Conservation (phyloP, 306 rosid species). For the Quercus mongolica region DNA sequence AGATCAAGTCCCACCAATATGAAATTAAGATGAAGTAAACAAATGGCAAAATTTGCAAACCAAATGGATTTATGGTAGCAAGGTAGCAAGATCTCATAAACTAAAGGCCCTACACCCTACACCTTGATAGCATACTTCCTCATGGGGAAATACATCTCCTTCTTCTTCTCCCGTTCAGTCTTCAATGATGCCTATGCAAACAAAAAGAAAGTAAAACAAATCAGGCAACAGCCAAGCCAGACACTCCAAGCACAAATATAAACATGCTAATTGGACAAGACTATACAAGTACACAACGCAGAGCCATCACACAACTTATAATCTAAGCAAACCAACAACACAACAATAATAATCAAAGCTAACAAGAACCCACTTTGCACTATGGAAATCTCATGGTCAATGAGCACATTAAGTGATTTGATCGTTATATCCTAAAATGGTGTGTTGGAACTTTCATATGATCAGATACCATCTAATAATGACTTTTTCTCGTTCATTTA, state of each 20-base stretch:
- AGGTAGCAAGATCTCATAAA: constrained; percentile 10
- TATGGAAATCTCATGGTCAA: not conserved
- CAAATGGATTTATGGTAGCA: constrained; percentile 10
- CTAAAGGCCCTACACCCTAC: constrained; percentile 16
- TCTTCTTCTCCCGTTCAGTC: constrained; percentile 57
- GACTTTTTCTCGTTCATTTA: not conserved
- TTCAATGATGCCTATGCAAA: constrained; percentile 38
- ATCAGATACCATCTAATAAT: not conserved
- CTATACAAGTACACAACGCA: not conserved
- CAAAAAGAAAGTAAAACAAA: not conserved
- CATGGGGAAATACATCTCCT: constrained; percentile 50
- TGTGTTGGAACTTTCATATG: not conserved
- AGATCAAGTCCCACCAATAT: constrained; percentile 14
- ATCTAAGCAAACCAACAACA: not conserved
- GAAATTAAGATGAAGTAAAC: constrained; percentile 4
- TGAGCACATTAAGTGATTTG: not conserved
- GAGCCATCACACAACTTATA: not conserved
- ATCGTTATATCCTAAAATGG: not conserved
- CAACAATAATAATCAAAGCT: not conserved
- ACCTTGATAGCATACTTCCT: constrained; percentile 64
- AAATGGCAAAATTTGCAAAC: constrained; percentile 25
- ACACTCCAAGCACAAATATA: not conserved
- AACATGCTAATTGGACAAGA: not conserved
- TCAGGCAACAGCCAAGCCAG: not conserved
- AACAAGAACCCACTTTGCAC: not conserved